A percentile compares a stretch with the other conserved stretches of the same genome.
phyloP scores from a whole-genome alignment of 176 grass and related monocot genomes.

The Lolium multiflorum region DNA sequence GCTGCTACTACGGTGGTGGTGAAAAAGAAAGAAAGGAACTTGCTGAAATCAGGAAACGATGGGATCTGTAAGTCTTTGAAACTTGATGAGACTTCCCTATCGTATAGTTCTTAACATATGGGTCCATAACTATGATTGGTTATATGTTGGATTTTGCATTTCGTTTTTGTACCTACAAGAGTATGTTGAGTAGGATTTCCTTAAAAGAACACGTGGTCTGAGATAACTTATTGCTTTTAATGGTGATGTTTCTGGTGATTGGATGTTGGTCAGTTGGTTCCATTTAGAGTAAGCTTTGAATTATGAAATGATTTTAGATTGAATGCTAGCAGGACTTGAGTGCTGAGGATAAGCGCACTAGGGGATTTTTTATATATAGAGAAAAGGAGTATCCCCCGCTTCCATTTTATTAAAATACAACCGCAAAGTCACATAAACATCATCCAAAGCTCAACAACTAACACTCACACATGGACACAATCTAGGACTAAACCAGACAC shows the following conservation, averaged over 20 bases:
- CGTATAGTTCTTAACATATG: background rate
- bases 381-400: too few species aligned
- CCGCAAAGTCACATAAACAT: too few species aligned
- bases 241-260: background rate
- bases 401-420: too few species aligned
- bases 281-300: conserved; percentile 18
- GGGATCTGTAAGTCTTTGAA: conserved; percentile 79
- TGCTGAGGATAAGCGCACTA: conserved; percentile 73
- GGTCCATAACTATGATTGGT: background rate
- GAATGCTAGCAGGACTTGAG: conserved; percentile 74
- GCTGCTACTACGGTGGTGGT: conserved; percentile 92
- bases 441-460: too few species aligned
- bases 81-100: conserved; percentile 41
- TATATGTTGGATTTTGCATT: too few species aligned
- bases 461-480: too few species aligned
- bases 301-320: conserved; percentile 37
- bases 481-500: too few species aligned
- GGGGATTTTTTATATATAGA: too few species aligned
- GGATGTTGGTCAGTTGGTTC: background rate
- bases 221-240: background rate
- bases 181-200: background rate
- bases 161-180: background rate
- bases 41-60: conserved; percentile 91
- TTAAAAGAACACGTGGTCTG: background rate
- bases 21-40: conserved; percentile 90